phyloP scores from a whole-genome alignment of 495 filamentous ascomycete species.

The Ascobolus immersus region DNA sequence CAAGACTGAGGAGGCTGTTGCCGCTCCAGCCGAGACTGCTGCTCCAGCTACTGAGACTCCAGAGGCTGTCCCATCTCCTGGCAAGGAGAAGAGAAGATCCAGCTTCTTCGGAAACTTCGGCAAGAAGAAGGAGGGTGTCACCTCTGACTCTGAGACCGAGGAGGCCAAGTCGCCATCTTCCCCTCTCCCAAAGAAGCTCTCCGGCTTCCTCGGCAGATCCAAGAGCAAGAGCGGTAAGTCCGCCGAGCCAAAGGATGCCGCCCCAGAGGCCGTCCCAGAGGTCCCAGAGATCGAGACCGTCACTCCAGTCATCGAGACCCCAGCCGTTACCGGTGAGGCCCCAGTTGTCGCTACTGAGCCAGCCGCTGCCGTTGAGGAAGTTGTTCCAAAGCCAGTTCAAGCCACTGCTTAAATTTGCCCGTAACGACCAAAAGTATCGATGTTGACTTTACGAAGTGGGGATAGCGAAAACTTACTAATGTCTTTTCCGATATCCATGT shows the following conservation, averaged over 20 bases:
- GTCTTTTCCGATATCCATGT: conserved; percentile 1
- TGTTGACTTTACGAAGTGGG: too few species aligned
- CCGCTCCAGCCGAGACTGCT: conserved; percentile 19
- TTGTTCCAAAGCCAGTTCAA: conserved; percentile 18
- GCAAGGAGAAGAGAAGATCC: conserved; percentile 18
- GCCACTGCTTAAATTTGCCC: conserved; percentile 19
- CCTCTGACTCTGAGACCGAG: conserved; percentile 15
- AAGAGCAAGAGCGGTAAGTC: conserved; percentile 14
- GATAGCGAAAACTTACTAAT: conserved; percentile 1
- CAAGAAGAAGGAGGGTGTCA: conserved; percentile 14
- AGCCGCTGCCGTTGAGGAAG: conserved; percentile 2
- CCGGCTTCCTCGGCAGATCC: conserved; percentile 16
- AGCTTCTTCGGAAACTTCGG: conserved; percentile 19
- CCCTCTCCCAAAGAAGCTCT: conserved; percentile 6
- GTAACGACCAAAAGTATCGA: conserved; percentile 8
- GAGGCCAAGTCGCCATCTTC: conserved; percentile 8
- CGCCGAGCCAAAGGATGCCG: conserved; percentile 17
- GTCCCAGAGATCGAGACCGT: not conserved
- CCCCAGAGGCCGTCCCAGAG: conserved; percentile 17
- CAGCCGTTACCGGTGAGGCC: conserved; percentile 2
- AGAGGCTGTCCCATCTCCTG: conserved; percentile 6
- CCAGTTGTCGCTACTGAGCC: not conserved
- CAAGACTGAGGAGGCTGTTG: conserved; percentile 18
- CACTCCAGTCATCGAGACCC: conserved; percentile 6
- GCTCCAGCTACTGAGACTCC: conserved; percentile 17